Evolutionary conservation across 192 early-diverging fungal genomes (phyloP).

Genomic region (Thamnidium elegans): DNA sequence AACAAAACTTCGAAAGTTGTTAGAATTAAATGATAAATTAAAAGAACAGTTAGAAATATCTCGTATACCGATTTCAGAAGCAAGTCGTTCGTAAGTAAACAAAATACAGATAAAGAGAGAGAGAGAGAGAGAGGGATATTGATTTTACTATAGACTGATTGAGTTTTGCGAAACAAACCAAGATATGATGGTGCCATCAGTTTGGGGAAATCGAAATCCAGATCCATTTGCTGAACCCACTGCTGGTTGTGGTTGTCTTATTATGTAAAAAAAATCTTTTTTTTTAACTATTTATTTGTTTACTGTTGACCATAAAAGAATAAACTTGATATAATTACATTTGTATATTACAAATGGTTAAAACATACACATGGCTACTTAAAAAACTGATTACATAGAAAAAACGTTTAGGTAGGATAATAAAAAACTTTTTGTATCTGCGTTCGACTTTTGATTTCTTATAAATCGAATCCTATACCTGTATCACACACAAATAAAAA

Average conservation of each 20-base stretch:
- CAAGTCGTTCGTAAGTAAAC: conserved; percentile 43
- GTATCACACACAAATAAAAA: too few relatives aligned
- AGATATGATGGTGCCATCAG: conserved; percentile 28
- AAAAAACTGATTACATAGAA: too few relatives aligned
- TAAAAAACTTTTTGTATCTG: too few relatives aligned
- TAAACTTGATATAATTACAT: too few relatives aligned
- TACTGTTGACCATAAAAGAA: conserved; percentile 1
- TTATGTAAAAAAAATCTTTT: conserved; percentile 12
- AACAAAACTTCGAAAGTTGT: conserved; percentile 64
- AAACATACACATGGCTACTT: too few relatives aligned
- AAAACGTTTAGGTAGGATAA: too few relatives aligned
- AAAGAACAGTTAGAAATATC: conserved; percentile 74
- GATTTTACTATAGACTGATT: conserved; percentile 20
- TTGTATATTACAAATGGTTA: too few relatives aligned
- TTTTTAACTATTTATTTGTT: not conserved
- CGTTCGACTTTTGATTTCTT: too few relatives aligned
- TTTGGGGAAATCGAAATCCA: conserved; percentile 24
- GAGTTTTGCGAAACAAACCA: conserved; percentile 27
- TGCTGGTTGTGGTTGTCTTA: conserved; percentile 7
- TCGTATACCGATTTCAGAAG: conserved; percentile 74
- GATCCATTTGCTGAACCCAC: conserved; percentile 26
- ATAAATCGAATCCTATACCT: too few relatives aligned
- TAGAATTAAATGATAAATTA: conserved; percentile 71
- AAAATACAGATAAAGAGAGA: not conserved
- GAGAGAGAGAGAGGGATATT: not conserved